phyloP scores from a whole-genome alignment of 2,329 filamentous ascomycete genomes.

The Ophiostoma perfectum region DNA sequence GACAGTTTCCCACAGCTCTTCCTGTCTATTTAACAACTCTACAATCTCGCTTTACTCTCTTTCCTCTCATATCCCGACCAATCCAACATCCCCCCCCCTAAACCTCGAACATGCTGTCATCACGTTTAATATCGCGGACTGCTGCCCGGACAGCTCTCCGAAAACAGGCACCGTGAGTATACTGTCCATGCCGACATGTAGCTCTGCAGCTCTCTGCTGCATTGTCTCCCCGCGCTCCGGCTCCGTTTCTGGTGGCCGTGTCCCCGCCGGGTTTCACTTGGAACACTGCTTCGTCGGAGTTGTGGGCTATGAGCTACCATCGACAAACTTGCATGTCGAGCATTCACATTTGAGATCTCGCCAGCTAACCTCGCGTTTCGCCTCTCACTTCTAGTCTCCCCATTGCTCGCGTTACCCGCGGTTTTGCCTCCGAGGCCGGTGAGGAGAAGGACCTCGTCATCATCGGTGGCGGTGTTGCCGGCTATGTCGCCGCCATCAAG shows the following conservation, averaged over 20 bases:
- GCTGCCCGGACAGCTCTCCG: constrained; percentile 53
- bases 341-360: background rate
- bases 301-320: too few relatives aligned
- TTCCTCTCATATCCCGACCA: background rate
- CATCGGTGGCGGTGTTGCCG: constrained; percentile 95
- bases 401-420: constrained; percentile 42
- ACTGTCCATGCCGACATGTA: background rate
- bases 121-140: constrained; percentile 55
- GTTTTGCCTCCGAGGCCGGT: constrained; percentile 54
- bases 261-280: background rate
- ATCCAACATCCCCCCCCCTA: constrained; percentile 5
- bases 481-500: constrained; percentile 98
- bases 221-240: background rate
- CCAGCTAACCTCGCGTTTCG: background rate
- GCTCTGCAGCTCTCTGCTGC: background rate
- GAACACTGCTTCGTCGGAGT: background rate
- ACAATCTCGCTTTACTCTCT: background rate
- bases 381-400: constrained; percentile 10
- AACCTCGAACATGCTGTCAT: constrained; percentile 48
- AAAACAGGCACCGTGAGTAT: constrained; percentile 27
- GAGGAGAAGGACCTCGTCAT: constrained; percentile 96
- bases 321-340: background rate
- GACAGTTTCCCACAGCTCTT: constrained; percentile 1
- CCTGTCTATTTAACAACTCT: background rate
- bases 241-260: background rate